Conservation (phyloP, 495 filamentous ascomycete species). For the Trichocladium uniseriatum region DNA sequence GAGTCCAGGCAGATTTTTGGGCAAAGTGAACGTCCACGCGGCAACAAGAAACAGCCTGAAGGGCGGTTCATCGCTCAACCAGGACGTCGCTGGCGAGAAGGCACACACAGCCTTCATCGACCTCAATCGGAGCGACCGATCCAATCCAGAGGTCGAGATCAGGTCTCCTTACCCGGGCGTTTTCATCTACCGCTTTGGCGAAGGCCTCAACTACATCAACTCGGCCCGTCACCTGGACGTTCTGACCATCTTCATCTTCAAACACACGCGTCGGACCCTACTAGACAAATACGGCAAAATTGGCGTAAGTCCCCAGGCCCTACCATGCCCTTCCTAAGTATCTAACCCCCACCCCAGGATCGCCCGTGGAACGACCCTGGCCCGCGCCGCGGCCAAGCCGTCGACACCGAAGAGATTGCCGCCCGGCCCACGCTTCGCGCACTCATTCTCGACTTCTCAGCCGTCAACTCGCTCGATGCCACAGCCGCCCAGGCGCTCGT, state of each 20-base stretch:
- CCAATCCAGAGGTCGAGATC: constrained; percentile 24
- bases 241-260: constrained; percentile 35
- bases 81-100: constrained; percentile 4
- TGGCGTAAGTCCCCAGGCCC: constrained; percentile 36
- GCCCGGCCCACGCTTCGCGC: constrained; percentile 36
- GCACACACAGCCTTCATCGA: constrained; percentile 20
- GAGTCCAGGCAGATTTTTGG: constrained; percentile 36
- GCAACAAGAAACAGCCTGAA: neutral
- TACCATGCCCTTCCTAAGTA: constrained; percentile 24
- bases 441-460: constrained; percentile 41
- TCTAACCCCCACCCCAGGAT: constrained; percentile 31
- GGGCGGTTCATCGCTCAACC: neutral
- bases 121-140: constrained; percentile 18
- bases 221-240: constrained; percentile 39
- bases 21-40: constrained; percentile 19
- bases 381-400: constrained; percentile 49
- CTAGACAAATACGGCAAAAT: constrained; percentile 28
- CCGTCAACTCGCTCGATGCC: constrained; percentile 40
- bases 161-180: constrained; percentile 31
- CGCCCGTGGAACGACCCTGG: constrained; percentile 84
- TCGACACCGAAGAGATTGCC: constrained; percentile 22
- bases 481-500: constrained; percentile 42
- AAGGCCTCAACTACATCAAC: constrained; percentile 47
- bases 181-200: constrained; percentile 43
- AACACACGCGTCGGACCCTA: constrained; percentile 33